Percentiles rank a stretch among this genome's conserved stretches.
These are phyloP conservation scores for Hypoxylon sp. DNA, from an alignment of 2,329 filamentous ascomycete genomes.

Conservation along the genomic window DNA sequence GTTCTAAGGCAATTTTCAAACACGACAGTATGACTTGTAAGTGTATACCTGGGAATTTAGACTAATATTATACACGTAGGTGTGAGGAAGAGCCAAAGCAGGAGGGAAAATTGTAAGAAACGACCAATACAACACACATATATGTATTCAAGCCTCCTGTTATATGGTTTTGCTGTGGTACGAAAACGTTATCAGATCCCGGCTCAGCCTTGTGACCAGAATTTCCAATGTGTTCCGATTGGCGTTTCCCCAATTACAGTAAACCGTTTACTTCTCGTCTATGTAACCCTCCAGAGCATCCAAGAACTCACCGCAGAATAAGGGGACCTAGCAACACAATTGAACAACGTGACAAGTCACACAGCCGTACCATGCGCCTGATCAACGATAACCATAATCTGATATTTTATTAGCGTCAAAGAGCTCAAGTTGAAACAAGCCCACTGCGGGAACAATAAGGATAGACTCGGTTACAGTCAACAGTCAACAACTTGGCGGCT, in stretches of 20 bases:
- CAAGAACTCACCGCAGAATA: constrained; percentile 9
- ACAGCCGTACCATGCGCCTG: constrained; percentile 24
- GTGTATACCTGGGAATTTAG: background rate
- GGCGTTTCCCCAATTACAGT: constrained; percentile 8
- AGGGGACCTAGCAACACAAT: constrained; percentile 9
- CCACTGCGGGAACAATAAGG: constrained; percentile 33
- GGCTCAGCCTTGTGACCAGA: constrained; percentile 13
- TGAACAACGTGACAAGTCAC: constrained; percentile 20
- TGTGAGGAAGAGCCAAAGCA: no score
- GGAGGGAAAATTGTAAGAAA: no score
- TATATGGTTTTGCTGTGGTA: constrained; percentile 17
- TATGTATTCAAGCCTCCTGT: constrained; percentile 10
- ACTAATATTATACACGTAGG: no score
- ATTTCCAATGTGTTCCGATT: constrained; percentile 21
- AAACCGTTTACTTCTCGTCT: constrained; percentile 5
- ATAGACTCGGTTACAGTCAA: constrained; percentile 35
- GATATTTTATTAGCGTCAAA: constrained; percentile 33
- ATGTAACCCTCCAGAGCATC: background rate
- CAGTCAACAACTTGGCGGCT: constrained; percentile 35
- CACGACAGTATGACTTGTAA: background rate
- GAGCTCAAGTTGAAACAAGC: constrained; percentile 35
- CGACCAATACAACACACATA: no score
- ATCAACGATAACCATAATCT: constrained; percentile 28
- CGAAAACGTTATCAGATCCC: constrained; percentile 28
- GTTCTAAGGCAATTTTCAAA: background rate